Percentiles rank a stretch among this genome's conserved stretches.
These are phyloP conservation scores for Xylaria venustula DNA, from an alignment of 495 filamentous ascomycete genomes.

Conservation along the genomic window DNA sequence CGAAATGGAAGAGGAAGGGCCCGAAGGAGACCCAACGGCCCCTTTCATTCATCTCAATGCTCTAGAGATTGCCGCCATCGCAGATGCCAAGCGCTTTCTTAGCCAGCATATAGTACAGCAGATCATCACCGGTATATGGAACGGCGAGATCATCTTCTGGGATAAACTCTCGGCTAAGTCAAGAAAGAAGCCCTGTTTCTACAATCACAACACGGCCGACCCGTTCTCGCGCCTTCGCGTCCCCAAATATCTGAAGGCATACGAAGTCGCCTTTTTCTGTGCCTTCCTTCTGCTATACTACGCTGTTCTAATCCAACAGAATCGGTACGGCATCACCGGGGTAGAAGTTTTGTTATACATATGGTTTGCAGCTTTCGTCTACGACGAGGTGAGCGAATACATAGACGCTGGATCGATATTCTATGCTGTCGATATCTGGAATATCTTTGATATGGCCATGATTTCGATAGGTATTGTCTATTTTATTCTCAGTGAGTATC, in stretches of 20 bases:
- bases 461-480: slow-evolving; percentile 78
- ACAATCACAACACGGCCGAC: slow-evolving; percentile 73
- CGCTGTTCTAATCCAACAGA: slow-evolving; percentile 66
- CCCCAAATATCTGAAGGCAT: slow-evolving; percentile 87
- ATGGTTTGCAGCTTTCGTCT: slow-evolving; percentile 81
- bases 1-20: slow-evolving; percentile 31
- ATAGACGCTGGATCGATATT: slow-evolving; percentile 80
- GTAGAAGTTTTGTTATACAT: slow-evolving; percentile 58
- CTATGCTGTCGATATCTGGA: slow-evolving; percentile 89
- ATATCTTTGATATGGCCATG: slow-evolving; percentile 82
- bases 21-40: slow-evolving; percentile 56
- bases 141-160: slow-evolving; percentile 91
- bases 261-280: slow-evolving; percentile 84
- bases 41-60: slow-evolving; percentile 79
- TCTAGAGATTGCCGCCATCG: slow-evolving; percentile 85
- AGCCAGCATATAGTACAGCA: slow-evolving; percentile 83
- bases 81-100: slow-evolving; percentile 87
- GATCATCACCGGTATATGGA: slow-evolving; percentile 87
- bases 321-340: slow-evolving; percentile 45
- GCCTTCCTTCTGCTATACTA: slow-evolving; percentile 84
- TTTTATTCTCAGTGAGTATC: slow-evolving; percentile 63
- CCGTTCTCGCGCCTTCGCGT: slow-evolving; percentile 83
- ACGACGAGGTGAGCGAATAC: slow-evolving; percentile 81
- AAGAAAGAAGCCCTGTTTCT: slow-evolving; percentile 77
- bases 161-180: slow-evolving; percentile 73